Evolutionary conservation across 306 rosid species (phyloP).

Genomic region (Gastrolobium villosum): DNA sequence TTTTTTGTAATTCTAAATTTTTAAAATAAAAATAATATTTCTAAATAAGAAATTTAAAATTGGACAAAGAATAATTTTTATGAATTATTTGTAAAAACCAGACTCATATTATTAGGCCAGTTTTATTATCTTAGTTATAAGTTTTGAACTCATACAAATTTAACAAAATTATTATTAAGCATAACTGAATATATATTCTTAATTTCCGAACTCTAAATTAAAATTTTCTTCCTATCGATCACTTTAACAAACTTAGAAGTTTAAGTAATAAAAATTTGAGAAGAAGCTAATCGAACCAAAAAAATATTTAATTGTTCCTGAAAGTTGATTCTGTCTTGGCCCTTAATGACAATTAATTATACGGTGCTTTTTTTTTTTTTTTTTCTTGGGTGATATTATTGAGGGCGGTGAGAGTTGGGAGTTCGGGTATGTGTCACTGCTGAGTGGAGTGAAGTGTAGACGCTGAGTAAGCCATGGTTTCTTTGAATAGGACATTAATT

Average conservation of each 20-base stretch:
- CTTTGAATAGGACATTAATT: slow-evolving; percentile 46
- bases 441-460: slow-evolving; percentile 21
- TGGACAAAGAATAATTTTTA: too few species aligned
- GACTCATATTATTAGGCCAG: too few species aligned
- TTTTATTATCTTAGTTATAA: too few species aligned
- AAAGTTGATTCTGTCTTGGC: neutral
- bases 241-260: neutral
- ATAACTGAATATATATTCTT: too few species aligned
- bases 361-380: neutral
- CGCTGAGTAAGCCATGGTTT: slow-evolving; percentile 40
- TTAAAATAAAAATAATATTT: too few species aligned
- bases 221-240: neutral
- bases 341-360: neutral
- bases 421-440: slow-evolving; percentile 10
- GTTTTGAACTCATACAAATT: too few species aligned
- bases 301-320: neutral
- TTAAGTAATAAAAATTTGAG: neutral
- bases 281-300: neutral
- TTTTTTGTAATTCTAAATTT: too few species aligned
- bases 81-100: too few species aligned
- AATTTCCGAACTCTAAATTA: neutral
- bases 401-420: slow-evolving; percentile 4
- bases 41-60: too few species aligned
- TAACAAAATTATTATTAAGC: too few species aligned
- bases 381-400: neutral